These are phyloP conservation scores for Suillus fuscotomentosus DNA, from an alignment of 768 basidiomycete species.

Conservation along the genomic window DNA sequence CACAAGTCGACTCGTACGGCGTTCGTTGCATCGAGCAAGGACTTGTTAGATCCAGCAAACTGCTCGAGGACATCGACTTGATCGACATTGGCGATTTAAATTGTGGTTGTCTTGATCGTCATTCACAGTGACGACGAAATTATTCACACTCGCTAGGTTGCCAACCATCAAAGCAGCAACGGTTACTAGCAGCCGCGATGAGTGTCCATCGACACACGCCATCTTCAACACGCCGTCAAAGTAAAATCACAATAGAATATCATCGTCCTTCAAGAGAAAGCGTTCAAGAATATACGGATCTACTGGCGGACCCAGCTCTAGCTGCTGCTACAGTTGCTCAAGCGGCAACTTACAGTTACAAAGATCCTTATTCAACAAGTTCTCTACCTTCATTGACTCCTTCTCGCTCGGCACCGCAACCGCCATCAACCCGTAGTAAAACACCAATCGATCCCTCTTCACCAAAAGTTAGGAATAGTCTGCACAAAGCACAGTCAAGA, in stretches of 20 bases:
- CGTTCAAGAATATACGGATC: conserved; percentile 75
- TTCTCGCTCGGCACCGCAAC: conserved; percentile 46
- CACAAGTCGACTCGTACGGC: neutral
- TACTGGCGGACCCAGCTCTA: conserved; percentile 58
- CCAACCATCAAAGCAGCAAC: conserved; percentile 4
- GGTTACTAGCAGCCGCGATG: conserved; percentile 3
- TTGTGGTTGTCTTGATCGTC: neutral
- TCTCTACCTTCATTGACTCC: conserved; percentile 19
- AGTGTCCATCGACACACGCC: conserved; percentile 21
- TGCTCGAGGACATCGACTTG: neutral
- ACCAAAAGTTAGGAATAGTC: conserved; percentile 46
- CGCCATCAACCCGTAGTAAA: conserved; percentile 29
- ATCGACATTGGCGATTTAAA: neutral
- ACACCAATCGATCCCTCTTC: conserved; percentile 31
- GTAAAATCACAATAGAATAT: conserved; percentile 74
- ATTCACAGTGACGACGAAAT: neutral
- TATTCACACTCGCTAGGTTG: neutral
- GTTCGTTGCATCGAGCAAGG: neutral
- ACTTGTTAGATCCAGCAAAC: neutral
- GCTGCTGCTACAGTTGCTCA: conserved; percentile 51
- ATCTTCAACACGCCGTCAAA: conserved; percentile 33
- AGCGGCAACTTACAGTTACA: conserved; percentile 31
- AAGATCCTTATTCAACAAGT: conserved; percentile 35
- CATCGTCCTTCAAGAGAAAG: conserved; percentile 73
- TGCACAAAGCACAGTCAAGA: conserved; percentile 60